A percentile compares a stretch with the other conserved stretches of the same genome.
These are phyloP conservation scores for Lachancea nothofagi DNA, from an alignment of 805 yeast species.

Conservation along the genomic window DNA sequence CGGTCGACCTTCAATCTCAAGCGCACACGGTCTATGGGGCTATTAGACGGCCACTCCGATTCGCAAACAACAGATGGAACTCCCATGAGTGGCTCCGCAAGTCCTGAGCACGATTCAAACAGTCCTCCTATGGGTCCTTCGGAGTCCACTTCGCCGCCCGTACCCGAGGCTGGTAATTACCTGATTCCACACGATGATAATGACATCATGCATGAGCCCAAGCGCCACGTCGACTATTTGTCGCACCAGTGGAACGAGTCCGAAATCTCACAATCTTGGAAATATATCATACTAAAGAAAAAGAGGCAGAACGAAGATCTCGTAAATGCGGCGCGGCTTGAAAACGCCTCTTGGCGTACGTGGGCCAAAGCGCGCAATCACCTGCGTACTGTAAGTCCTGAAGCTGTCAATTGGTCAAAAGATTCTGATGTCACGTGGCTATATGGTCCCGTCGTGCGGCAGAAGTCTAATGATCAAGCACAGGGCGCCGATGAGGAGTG, in stretches of 20 bases:
- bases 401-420: conserved; percentile 90
- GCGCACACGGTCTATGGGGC: conserved; percentile 77
- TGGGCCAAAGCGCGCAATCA: conserved; percentile 91
- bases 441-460: conserved; percentile 68
- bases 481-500: conserved; percentile 13
- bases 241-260: conserved; percentile 94
- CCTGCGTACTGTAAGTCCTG: conserved; percentile 80
- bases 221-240: conserved; percentile 88
- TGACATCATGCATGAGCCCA: conserved; percentile 73
- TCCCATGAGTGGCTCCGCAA: conserved; percentile 21
- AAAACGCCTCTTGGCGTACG: conserved; percentile 94
- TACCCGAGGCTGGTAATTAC: conserved; percentile 26
- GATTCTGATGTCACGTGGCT: conserved; percentile 97
- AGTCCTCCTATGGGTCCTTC: conserved; percentile 10
- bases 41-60: conserved; percentile 64
- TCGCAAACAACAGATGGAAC: conserved; percentile 32
- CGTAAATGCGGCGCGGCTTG: conserved; percentile 74
- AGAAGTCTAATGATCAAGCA: conserved; percentile 4
- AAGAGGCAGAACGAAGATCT: conserved; percentile 52
- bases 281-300: conserved; percentile 77
- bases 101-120: conserved; percentile 8
- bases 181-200: conserved; percentile 73
- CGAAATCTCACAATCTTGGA: conserved; percentile 93
- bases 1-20: conserved; percentile 68
- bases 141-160: conserved; percentile 35